Conservation (phyloP, 257 asterid genomes). For the Anisodus tanguticus region DNA sequence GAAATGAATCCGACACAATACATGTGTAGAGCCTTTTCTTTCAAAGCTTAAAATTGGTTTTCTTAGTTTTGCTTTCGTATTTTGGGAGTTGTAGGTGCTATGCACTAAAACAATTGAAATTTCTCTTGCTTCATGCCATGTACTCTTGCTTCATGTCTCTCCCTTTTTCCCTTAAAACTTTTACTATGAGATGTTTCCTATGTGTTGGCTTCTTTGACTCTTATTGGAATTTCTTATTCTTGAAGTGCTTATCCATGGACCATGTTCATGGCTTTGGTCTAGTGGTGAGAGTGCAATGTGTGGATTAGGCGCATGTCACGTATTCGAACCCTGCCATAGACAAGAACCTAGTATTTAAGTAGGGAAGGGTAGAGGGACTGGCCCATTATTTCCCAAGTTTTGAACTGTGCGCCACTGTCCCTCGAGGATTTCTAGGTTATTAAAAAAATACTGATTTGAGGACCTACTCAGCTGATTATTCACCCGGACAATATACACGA, state of each 20-base stretch:
- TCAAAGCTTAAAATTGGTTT: neutral
- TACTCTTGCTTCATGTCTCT: neutral
- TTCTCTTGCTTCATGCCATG: neutral
- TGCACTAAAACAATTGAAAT: neutral
- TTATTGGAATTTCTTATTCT: neutral
- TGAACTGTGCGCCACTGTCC: neutral
- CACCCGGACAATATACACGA: neutral
- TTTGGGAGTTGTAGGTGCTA: slow-evolving; percentile 13
- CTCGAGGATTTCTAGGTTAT: neutral
- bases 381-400: neutral
- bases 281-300: slow-evolving; percentile 11
- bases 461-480: neutral
- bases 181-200: neutral
- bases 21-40: neutral
- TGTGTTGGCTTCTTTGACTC: neutral
- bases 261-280: neutral
- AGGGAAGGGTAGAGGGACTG: neutral
- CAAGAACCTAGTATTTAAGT: neutral
- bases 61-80: slow-evolving; percentile 6
- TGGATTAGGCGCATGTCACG: neutral
- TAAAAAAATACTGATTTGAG: neutral
- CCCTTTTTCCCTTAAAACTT: neutral
- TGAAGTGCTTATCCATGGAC: neutral
- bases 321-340: neutral
- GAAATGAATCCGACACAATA: neutral